These are phyloP conservation scores for Calycina herbarum DNA, from an alignment of 2,329 filamentous ascomycete species.

Conservation along the genomic window DNA sequence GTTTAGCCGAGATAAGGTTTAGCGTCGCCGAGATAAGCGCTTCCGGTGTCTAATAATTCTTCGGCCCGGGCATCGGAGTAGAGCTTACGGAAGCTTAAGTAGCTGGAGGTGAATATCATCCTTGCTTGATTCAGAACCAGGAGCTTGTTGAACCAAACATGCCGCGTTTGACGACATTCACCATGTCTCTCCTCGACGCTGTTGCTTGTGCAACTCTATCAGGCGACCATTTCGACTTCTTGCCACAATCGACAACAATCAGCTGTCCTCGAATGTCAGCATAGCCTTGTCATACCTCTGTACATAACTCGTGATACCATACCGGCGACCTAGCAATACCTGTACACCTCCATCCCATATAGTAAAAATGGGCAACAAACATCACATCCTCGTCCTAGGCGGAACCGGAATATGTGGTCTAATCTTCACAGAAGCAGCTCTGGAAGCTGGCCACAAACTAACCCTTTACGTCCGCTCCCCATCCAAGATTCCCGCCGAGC, in stretches of 20 bases:
- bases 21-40: neutral
- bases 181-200: neutral
- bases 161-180: slow-evolving; percentile 1
- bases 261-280: neutral
- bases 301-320: neutral
- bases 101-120: neutral
- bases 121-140: neutral
- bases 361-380: neutral
- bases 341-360: neutral
- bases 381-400: slow-evolving; percentile 31
- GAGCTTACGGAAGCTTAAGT: neutral
- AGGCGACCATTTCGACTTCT: too few relatives aligned
- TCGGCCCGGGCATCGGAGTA: neutral
- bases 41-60: neutral
- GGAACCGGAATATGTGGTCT: slow-evolving; percentile 29
- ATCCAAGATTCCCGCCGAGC: slow-evolving; percentile 30
- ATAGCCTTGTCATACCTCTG: neutral
- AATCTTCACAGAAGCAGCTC: slow-evolving; percentile 28
- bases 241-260: too few relatives aligned
- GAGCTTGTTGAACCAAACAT: neutral
- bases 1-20: slow-evolving; percentile 2
- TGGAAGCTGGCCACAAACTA: slow-evolving; percentile 27
- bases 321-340: too few relatives aligned
- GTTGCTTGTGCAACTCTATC: too few relatives aligned
- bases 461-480: slow-evolving; percentile 31